Evolutionary conservation across 2,329 filamentous ascomycete species (phyloP).

Genomic region (Alternaria arborescens): DNA sequence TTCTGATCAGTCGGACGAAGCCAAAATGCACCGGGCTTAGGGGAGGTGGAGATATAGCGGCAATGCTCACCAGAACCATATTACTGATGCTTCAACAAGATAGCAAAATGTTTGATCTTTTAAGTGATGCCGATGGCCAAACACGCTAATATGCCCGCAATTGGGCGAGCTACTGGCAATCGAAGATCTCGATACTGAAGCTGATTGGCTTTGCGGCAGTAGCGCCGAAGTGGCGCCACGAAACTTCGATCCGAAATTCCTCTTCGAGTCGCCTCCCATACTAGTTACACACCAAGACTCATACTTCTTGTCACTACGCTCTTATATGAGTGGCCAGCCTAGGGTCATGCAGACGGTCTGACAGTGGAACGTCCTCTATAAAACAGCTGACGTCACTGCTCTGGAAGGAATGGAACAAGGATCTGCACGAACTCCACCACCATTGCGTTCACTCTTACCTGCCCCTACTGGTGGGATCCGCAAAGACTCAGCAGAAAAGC

Average conservation of each 20-base stretch:
- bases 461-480: conserved; percentile 8
- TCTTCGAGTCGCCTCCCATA: neutral
- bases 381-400: conserved; percentile 1
- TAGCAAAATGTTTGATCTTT: neutral
- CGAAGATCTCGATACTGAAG: neutral
- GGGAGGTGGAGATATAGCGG: neutral
- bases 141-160: conserved; percentile 4
- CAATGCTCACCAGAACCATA: neutral
- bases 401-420: conserved; percentile 6
- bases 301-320: neutral
- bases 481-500: conserved; percentile 2
- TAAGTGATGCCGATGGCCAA: neutral
- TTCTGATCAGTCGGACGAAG: neutral
- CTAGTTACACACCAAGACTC: neutral
- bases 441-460: conserved; percentile 13
- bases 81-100: neutral
- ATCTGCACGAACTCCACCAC: neutral
- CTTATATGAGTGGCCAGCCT: neutral
- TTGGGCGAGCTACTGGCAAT: neutral
- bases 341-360: neutral
- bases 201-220: neutral
- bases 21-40: too few species aligned
- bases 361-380: neutral
- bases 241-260: conserved; percentile 8
- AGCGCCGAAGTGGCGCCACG: conserved; percentile 5